Base-by-base conservation (phyloP, 2,329 filamentous ascomycete genomes). In the Fusarium sp. region DNA sequence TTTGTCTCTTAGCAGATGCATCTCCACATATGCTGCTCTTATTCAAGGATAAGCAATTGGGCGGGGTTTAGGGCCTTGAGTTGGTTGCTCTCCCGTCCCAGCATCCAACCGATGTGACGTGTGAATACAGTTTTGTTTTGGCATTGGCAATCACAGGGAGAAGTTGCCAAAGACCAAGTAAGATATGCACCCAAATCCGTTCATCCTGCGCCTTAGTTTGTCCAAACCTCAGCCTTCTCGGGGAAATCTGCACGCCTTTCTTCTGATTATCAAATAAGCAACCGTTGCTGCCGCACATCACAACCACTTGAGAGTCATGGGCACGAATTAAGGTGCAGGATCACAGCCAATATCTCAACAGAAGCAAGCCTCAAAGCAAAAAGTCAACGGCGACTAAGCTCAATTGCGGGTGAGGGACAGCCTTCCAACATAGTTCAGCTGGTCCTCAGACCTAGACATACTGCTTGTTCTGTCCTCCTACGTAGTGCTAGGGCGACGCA, bases 21-120 rank as follows among this genome's bases (percentile, higher is more conserved):
- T 49, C 66, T 65, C 65, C 65, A 54, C 66, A 59, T 49, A 20
- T 12, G 25, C 35, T 57, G 31, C 35, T 46, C 39, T 29, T 58
- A 50, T 53, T 42, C 50, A 35, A 47, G 36, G 46, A 49, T 53
- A 33, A 57, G 46, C 46, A 69, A 59, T 38, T 39, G 22, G 38
- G 65, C 38, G 65, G 65, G 41, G 58, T 27, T 31, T 38, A 38
- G 31, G 11, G 18, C 38, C 33, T 47, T 41, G 35, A 69, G 58
- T 64, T 69, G 66, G 65, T 65, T 53, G 52, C 66, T 65, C 65
- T 69, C 65, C 65, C 65, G 65, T 52, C 57, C 66, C 58, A 56
- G 45, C 36, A 49, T 53, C 41, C 39, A 58, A 64, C 52, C 65
- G 65, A 65, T 69, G 66, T 58, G 65, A 69, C 65, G 41, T 65